phyloP scores from a whole-genome alignment of 139 green algal genomes.

The Zygnema circumcarinatum region DNA sequence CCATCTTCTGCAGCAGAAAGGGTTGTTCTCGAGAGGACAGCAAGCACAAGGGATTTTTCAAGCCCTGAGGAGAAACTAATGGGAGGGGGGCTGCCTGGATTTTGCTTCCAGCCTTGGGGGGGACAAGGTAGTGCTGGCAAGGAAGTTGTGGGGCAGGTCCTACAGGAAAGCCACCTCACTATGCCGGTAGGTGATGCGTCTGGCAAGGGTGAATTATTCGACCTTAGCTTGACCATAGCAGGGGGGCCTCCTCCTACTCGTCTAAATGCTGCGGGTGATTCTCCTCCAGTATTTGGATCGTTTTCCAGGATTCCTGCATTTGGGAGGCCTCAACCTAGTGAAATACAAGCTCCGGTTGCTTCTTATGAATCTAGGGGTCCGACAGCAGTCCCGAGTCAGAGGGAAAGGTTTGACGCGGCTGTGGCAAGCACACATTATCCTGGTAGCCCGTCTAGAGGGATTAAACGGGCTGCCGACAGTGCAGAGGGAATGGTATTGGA shows the following conservation, averaged over 20 bases:
- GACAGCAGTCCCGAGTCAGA: background rate
- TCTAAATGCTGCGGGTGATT: background rate
- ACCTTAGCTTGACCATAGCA: constrained; percentile 9
- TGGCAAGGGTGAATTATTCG: too few relatives aligned
- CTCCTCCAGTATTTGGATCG: background rate
- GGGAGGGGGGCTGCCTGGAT: background rate
- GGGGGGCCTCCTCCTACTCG: background rate
- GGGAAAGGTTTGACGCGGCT: background rate
- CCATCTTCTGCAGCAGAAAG: background rate
- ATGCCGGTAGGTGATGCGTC: too few relatives aligned
- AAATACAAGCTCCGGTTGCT: background rate
- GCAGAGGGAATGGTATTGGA: background rate
- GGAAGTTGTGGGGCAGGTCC: too few relatives aligned
- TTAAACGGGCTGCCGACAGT: background rate
- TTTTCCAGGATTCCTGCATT: background rate
- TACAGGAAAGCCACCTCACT: too few relatives aligned
- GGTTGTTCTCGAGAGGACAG: background rate
- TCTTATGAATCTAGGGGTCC: constrained; percentile 19
- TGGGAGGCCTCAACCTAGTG: background rate
- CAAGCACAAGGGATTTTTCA: background rate
- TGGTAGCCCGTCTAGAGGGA: background rate
- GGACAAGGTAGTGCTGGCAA: background rate
- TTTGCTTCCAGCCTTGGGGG: background rate
- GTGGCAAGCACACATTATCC: background rate
- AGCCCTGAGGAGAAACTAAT: background rate